Conservation (phyloP, 805 yeast genomes). For the Scheffersomyces ergatensis region DNA sequence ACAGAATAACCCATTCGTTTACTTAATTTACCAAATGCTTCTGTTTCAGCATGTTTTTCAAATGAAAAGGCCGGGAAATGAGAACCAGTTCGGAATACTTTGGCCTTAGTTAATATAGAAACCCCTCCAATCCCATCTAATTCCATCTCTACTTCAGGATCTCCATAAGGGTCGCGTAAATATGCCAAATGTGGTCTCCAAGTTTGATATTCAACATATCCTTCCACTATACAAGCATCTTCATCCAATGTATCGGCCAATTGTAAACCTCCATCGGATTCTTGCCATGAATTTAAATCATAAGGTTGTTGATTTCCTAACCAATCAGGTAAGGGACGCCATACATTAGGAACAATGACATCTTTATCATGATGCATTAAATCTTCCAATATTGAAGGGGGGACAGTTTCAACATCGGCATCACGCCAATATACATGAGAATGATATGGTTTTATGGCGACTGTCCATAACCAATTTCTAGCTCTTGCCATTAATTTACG, state of each 20-base stretch:
- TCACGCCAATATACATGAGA: conserved; percentile 98
- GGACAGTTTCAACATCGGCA: conserved; percentile 92
- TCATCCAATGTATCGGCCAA: conserved; percentile 77
- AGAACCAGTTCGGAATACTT: conserved; percentile 82
- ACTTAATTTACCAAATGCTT: conserved; percentile 90
- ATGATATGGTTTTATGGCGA: conserved; percentile 87
- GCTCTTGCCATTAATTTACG: conserved; percentile 95
- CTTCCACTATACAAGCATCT: conserved; percentile 96
- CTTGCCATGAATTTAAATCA: conserved; percentile 84
- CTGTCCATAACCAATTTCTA: conserved; percentile 87
- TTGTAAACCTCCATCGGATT: conserved; percentile 76
- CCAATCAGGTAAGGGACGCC: conserved; percentile 90
- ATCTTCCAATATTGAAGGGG: conserved; percentile 83
- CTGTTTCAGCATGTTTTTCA: conserved; percentile 96
- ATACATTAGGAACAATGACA: conserved; percentile 91
- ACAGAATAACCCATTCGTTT: conserved; percentile 85
- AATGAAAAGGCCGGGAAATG: conserved; percentile 97
- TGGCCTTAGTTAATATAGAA: conserved; percentile 83
- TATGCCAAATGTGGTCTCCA: conserved; percentile 98
- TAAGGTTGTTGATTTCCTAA: conserved; percentile 81
- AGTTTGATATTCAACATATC: conserved; percentile 94
- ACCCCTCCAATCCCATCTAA: conserved; percentile 98
- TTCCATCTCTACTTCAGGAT: conserved; percentile 88
- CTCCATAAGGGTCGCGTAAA: conserved; percentile 91
- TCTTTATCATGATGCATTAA: conserved; percentile 89